Evolutionary conservation across 192 early-diverging fungal genomes (phyloP), one percentile per base, ranked within the genome.

Genomic region (Backusella tuberculispora): DNA sequence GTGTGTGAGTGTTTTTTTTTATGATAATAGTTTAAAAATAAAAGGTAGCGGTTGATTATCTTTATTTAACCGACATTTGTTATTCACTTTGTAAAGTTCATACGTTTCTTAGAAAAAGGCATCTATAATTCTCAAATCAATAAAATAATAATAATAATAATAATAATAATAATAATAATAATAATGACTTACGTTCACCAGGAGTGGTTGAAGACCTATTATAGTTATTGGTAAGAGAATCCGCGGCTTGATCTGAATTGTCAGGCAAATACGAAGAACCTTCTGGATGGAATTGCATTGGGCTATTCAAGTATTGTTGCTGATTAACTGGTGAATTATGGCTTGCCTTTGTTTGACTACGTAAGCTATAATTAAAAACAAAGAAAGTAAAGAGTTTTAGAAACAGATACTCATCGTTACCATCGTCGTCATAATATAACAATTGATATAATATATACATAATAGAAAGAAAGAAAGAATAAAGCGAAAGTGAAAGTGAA

Each of bases 301-400:
- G 53, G 12, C 53, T 60, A 29, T 69, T 69, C 68, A 69, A 47
- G 26, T 69, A 69, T 47, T 69, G 68, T 7, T 69, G 68, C 45
- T 69, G 68, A 19, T 69, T 24, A 47, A 46, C 19, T 19, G 70
- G 70, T 40, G 70, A 50, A 53, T 29, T 48, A 53, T 72, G 53
- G 3, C 44, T 47, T 69, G 50, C 50, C 38, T 72, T 72, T 29
- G 70, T 60, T 53, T 72, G 70, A 72, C 70, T 72, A 24, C 70
- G 70, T 50, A 72, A 60, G 13, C 70, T 72, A 72, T 65, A 5
- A 60, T 47, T 47, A 47, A 47, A 47, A 34, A 34, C 29, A 34
- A 34, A 34, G 29, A 34, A 34, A 34, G 29, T 34, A 26, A 24
- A 26, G 2, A 26, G n/a, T 24, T 1, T 60, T 10, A 24, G 21